Percentiles rank a stretch among this genome's conserved stretches.
Evolutionary conservation across 495 filamentous ascomycete genomes (phyloP).

Genomic region (Hypoxylon fuscum): DNA sequence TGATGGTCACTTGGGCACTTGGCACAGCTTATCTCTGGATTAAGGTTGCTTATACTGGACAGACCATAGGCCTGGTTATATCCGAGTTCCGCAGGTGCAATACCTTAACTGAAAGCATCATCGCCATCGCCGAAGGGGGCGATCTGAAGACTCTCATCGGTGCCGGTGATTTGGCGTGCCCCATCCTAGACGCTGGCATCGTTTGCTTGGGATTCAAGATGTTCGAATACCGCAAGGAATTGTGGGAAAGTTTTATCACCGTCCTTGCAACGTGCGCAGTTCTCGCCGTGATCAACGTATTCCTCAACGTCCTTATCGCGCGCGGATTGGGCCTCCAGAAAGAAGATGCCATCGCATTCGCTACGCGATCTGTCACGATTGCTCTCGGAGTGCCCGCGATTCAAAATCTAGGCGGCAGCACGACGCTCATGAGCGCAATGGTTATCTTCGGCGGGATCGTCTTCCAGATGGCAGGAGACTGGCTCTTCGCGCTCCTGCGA

Average conservation of each 20-base stretch:
- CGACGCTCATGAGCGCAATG: constrained; percentile 53
- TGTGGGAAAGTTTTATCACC: constrained; percentile 50
- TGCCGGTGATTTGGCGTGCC: constrained; percentile 54
- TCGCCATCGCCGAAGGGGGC: constrained; percentile 20
- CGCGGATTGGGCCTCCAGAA: constrained; percentile 45
- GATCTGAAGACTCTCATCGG: constrained; percentile 40
- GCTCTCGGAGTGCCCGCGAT: constrained; percentile 47
- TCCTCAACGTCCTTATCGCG: constrained; percentile 47
- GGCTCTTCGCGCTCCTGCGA: constrained; percentile 44
- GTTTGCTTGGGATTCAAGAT: constrained; percentile 59
- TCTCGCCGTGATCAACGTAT: constrained; percentile 47
- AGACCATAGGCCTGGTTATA: constrained; percentile 40
- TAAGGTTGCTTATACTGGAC: constrained; percentile 43
- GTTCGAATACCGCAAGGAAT: constrained; percentile 53
- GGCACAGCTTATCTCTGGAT: constrained; percentile 52
- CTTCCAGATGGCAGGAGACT: constrained; percentile 54
- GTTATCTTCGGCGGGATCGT: constrained; percentile 57
- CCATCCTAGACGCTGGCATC: constrained; percentile 57
- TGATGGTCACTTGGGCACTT: constrained; percentile 52
- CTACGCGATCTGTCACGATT: constrained; percentile 57
- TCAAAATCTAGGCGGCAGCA: constrained; percentile 48
- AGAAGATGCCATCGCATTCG: constrained; percentile 51
- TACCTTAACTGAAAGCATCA: constrained; percentile 47
- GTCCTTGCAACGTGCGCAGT: constrained; percentile 45
- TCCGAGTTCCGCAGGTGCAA: constrained; percentile 46